These are phyloP conservation scores for Trichosphaerium sp. DNA, from an alignment of 78 protist genomes.

Conservation along the genomic window DNA sequence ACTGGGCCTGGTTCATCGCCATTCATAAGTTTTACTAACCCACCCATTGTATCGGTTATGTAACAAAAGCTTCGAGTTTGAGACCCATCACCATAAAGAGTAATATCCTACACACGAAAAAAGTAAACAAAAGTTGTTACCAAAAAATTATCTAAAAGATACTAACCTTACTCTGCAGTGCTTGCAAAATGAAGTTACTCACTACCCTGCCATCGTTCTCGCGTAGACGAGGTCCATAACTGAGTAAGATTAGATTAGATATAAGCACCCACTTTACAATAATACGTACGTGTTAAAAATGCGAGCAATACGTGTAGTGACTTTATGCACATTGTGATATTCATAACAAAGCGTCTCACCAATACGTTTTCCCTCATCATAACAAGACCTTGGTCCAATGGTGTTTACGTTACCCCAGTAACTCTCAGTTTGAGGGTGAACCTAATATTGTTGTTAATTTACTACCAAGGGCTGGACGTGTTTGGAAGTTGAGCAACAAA, in stretches of 20 bases:
- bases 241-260: not conserved
- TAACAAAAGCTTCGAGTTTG: constrained; percentile 70
- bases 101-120: no score
- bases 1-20: constrained; percentile 2
- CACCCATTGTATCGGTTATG: constrained; percentile 37
- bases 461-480: not conserved
- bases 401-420: constrained; percentile 71
- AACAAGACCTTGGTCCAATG: constrained; percentile 70
- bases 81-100: constrained; percentile 67
- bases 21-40: constrained; percentile 38
- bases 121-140: no score
- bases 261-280: no score
- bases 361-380: constrained; percentile 85
- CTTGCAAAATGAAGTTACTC: constrained; percentile 70
- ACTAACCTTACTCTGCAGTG: constrained; percentile 25
- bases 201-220: constrained; percentile 78
- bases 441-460: constrained; percentile 9
- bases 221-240: constrained; percentile 72
- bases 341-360: constrained; percentile 67
- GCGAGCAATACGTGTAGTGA: constrained; percentile 60
- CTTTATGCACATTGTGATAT: constrained; percentile 25
- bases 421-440: constrained; percentile 65
- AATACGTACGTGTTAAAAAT: constrained; percentile 83
- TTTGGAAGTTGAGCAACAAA: not conserved
- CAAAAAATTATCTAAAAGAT: no score